phyloP scores from a whole-genome alignment of 345 rosid genomes.

The Schrenkiella parvula region DNA sequence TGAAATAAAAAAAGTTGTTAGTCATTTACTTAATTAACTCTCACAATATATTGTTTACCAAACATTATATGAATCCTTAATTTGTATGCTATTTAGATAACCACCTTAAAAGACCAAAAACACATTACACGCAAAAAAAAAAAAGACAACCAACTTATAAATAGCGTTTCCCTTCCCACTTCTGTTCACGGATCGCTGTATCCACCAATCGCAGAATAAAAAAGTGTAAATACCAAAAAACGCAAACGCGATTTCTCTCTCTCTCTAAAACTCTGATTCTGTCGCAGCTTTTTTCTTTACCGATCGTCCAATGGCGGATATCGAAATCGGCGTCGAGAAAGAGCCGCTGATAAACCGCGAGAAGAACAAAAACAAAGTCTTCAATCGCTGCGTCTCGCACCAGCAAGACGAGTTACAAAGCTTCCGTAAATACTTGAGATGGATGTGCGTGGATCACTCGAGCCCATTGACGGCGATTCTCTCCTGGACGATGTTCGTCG shows the following conservation, averaged over 20 bases:
- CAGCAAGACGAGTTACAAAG: slow-evolving; percentile 73
- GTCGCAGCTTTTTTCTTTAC: neutral
- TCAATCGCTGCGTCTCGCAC: slow-evolving; percentile 48
- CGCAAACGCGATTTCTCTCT: slow-evolving; percentile 27
- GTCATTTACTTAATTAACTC: neutral
- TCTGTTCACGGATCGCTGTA: neutral
- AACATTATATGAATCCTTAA: too few relatives aligned
- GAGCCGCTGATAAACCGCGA: slow-evolving; percentile 35
- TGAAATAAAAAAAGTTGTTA: neutral
- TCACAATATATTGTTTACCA: too few relatives aligned
- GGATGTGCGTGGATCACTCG: slow-evolving; percentile 95
- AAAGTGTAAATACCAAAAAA: neutral
- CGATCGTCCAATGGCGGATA: slow-evolving; percentile 29
- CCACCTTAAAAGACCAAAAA: neutral
- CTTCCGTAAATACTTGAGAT: slow-evolving; percentile 66
- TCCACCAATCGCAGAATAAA: neutral
- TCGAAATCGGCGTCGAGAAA: neutral
- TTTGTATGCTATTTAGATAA: neutral
- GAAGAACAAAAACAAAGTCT: slow-evolving; percentile 28
- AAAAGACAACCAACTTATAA: slow-evolving; percentile 14
- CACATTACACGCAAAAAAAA: neutral
- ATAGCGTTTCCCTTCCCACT: slow-evolving; percentile 3
- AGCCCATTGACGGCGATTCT: slow-evolving; percentile 41
- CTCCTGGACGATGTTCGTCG: slow-evolving; percentile 72
- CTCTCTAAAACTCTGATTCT: neutral